A percentile compares a stretch with the other conserved stretches of the same genome.
Evolutionary conservation across 805 yeast genomes (phyloP).

Genomic region (Starmerella riodocensis): DNA sequence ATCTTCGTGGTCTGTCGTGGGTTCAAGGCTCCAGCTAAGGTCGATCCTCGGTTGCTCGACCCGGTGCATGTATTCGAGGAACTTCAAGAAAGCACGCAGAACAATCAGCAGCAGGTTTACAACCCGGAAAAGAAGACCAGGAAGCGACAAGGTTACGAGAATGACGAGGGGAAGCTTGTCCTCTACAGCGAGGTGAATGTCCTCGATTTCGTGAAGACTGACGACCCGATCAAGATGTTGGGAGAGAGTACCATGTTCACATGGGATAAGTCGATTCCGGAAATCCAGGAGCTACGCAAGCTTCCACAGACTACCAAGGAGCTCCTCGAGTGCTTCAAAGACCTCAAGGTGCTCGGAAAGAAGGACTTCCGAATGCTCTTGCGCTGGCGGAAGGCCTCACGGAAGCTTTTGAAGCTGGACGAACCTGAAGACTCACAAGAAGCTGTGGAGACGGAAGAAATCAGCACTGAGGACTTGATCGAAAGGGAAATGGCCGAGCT

Average conservation of each 20-base stretch:
- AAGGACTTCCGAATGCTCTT: conserved; percentile 79
- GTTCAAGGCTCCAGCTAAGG: conserved; percentile 87
- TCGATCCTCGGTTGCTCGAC: conserved; percentile 86
- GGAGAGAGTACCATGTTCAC: conserved; percentile 60
- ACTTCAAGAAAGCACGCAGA: conserved; percentile 40
- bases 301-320: conserved; percentile 69
- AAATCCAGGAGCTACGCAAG: conserved; percentile 57
- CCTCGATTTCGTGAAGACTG: conserved; percentile 67
- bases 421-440: conserved; percentile 37
- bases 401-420: conserved; percentile 60
- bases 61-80: conserved; percentile 92
- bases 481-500: conserved; percentile 71
- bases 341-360: conserved; percentile 84
- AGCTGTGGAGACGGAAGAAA: conserved; percentile 46
- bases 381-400: conserved; percentile 78
- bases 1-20: conserved; percentile 94
- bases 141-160: conserved; percentile 87
- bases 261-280: conserved; percentile 49
- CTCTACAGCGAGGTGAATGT: conserved; percentile 59
- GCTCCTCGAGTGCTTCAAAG: conserved; percentile 70
- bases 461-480: conserved; percentile 71
- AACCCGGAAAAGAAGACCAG: conserved; percentile 87
- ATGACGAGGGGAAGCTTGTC: conserved; percentile 61
- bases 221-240: conserved; percentile 69
- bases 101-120: conserved; percentile 82